A percentile compares a stretch with the other conserved stretches of the same genome.
These are phyloP conservation scores for Auxenochlorella pyrenoidosa DNA, from an alignment of 139 green algal species.

Conservation along the genomic window DNA sequence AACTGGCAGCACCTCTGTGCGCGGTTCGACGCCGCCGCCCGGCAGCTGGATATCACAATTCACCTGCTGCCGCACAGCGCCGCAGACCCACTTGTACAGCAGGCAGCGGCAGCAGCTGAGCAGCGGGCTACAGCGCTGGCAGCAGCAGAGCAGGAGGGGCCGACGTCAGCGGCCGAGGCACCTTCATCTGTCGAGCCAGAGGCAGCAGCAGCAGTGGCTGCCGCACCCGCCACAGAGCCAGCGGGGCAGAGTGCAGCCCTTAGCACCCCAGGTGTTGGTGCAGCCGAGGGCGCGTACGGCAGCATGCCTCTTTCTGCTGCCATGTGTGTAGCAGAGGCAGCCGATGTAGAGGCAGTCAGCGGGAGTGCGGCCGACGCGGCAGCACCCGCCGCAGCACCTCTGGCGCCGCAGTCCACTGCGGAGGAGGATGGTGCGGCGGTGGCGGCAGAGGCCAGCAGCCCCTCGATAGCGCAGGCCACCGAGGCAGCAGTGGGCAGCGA, in stretches of 20 bases:
- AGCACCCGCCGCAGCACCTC: neutral
- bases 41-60: neutral
- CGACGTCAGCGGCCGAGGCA: too few relatives aligned
- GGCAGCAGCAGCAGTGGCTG: neutral
- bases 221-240: too few relatives aligned
- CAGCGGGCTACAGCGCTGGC: neutral
- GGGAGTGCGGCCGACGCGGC: neutral
- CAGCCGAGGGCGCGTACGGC: too few relatives aligned
- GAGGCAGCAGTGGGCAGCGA: neutral
- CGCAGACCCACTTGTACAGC: neutral
- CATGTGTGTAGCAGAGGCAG: neutral
- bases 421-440: neutral
- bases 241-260: too few relatives aligned
- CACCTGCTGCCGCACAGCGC: neutral
- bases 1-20: slow-evolving; percentile 11
- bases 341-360: neutral
- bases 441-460: neutral
- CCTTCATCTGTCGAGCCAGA: neutral
- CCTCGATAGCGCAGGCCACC: neutral
- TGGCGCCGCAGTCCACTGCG: neutral
- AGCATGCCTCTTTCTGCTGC: neutral
- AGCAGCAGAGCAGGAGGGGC: neutral
- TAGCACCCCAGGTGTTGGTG: neutral
- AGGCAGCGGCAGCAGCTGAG: neutral
- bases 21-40: neutral